Evolutionary conservation across 164 flowering plant genomes (phyloP), one percentile per base, ranked within the genome.

Genomic region (Stephania yunnanensis): DNA sequence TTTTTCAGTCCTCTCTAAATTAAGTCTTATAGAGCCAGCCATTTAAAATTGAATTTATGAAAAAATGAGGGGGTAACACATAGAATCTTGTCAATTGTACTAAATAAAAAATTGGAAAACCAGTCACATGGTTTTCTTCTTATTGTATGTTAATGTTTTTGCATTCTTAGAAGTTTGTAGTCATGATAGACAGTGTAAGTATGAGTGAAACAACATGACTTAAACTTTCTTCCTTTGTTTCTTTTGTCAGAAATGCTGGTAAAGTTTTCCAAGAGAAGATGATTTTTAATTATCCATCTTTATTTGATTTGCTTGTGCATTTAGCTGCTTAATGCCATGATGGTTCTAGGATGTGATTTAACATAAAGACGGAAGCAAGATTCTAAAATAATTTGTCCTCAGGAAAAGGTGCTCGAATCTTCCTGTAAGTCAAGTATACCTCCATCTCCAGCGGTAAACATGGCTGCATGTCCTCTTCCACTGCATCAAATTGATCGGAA

Each of bases 351-450:
- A 78, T 82, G 48, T 79, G 74, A 69, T 80, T 75, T 82, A 80
- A 78, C 25, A 25, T 25, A 25, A 36, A 36, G 42, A 74, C 74
- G 71, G 80, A 83, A 68, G 78, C 83, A 77, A 74, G 77, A 74
- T 84, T 80, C 82, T 83, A 78, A 85, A 75, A 82, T 29, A 79
- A 63, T 86, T 69, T 78, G 80, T 89, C 84, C 86, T 78, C 92
- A 91, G 97, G 94, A 94, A 80, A 92, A 89, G 83, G 78, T 83
- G 72, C 80, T 81, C 76, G 97, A 87, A 70, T 85, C 89, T 75
- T 82, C 91, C 22, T 83, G 89, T 70, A 90, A 83, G 80, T 75
- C 77, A 71, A 89, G 53, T 74, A 46, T 84, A 58, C 76, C 83
- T 70, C 84, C 85, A 72, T 72, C 76, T 80, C 81, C 83, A 69